These are phyloP conservation scores for Populus alba DNA, from an alignment of 345 rosid species.

Conservation along the genomic window DNA sequence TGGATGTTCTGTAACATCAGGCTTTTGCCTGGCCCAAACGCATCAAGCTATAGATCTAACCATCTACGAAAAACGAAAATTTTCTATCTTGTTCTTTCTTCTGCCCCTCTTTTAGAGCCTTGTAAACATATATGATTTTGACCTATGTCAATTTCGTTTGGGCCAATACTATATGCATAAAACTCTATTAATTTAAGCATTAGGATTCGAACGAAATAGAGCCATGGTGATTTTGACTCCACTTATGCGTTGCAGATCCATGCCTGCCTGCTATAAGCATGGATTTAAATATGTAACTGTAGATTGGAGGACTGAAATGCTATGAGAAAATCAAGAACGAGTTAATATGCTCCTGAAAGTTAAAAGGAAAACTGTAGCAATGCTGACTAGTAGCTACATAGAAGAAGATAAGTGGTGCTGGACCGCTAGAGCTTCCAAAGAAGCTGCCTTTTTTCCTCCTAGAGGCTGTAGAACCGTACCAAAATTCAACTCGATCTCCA, in stretches of 20 bases:
- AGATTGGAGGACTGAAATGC: background rate
- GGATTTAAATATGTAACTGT: background rate
- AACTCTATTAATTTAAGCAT: background rate
- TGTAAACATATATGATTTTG: no score
- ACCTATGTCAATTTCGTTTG: no score
- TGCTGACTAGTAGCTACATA: background rate
- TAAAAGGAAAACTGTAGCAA: background rate
- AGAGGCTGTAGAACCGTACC: background rate
- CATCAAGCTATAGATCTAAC: no score
- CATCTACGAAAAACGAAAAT: no score
- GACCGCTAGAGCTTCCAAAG: background rate
- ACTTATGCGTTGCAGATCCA: background rate
- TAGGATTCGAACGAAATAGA: background rate
- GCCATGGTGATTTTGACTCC: background rate
- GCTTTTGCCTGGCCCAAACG: no score
- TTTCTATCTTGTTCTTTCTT: no score
- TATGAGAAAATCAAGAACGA: background rate
- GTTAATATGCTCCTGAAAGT: background rate
- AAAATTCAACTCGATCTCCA: background rate
- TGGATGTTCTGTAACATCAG: no score
- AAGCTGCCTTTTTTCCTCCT: background rate
- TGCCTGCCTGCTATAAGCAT: background rate
- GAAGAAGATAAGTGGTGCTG: background rate
- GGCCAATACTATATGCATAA: no score
- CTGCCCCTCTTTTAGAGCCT: no score